Conservation (phyloP, 2,329 filamentous ascomycete species). For the Coleophoma cylindrospora region DNA sequence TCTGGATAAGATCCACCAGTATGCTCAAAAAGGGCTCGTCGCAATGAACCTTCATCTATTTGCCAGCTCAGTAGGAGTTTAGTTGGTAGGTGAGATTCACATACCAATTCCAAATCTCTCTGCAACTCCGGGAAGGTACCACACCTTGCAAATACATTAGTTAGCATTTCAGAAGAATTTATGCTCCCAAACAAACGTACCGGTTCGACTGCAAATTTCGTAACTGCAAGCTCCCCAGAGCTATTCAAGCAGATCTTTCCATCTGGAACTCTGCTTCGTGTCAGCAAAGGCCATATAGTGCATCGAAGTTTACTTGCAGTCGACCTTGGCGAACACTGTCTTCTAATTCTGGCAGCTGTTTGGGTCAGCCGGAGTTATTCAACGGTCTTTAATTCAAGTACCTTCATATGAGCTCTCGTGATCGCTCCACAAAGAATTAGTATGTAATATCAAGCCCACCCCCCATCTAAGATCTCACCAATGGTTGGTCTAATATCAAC, state of each 20-base stretch:
- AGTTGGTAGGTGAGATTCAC: neutral
- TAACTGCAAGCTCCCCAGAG: slow-evolving; percentile 84
- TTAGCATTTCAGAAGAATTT: too few relatives aligned
- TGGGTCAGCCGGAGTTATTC: slow-evolving; percentile 6
- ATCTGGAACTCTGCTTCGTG: slow-evolving; percentile 41
- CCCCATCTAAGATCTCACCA: slow-evolving; percentile 13
- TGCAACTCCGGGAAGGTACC: slow-evolving; percentile 83
- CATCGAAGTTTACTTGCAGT: slow-evolving; percentile 40
- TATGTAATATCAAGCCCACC: neutral
- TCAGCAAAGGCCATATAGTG: neutral
- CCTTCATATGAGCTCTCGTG: slow-evolving; percentile 30
- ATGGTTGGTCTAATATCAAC: slow-evolving; percentile 30
- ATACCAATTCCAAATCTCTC: slow-evolving; percentile 77
- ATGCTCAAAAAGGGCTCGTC: slow-evolving; percentile 87
- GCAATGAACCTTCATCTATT: slow-evolving; percentile 82
- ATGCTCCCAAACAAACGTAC: slow-evolving; percentile 41
- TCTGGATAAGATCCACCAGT: slow-evolving; percentile 96
- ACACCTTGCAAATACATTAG: slow-evolving; percentile 56
- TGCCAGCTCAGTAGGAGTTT: slow-evolving; percentile 24
- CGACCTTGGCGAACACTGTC: slow-evolving; percentile 78
- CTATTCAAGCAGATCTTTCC: slow-evolving; percentile 85
- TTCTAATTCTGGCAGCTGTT: slow-evolving; percentile 78
- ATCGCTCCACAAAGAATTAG: slow-evolving; percentile 21
- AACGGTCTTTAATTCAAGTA: slow-evolving; percentile 2
- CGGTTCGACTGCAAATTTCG: slow-evolving; percentile 97